Conservation (phyloP, 345 rosid genomes). For the Salix dunnii region DNA sequence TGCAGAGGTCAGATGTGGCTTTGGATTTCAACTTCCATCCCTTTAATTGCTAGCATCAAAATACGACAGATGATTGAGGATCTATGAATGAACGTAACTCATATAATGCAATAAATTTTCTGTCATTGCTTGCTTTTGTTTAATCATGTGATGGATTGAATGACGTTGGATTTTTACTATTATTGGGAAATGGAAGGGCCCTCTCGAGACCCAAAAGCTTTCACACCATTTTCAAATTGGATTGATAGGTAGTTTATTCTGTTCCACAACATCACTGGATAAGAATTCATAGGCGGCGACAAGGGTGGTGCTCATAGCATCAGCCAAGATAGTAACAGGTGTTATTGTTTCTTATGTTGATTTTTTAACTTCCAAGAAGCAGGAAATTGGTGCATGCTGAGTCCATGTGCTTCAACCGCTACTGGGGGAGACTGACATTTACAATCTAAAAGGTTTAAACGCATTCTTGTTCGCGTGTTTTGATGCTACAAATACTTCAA, state of each 20-base stretch:
- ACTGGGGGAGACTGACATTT: no score
- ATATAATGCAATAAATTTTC: slow-evolving; percentile 31
- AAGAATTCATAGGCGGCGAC: not conserved
- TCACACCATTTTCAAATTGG: not conserved
- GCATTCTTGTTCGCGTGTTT: not conserved
- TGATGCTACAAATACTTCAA: not conserved
- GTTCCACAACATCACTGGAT: not conserved
- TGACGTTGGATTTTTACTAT: slow-evolving; percentile 11
- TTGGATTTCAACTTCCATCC: slow-evolving; percentile 7
- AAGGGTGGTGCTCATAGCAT: not conserved
- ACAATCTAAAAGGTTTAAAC: no score
- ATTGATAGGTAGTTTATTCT: not conserved
- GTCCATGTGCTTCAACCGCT: no score
- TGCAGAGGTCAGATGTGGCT: slow-evolving; percentile 15
- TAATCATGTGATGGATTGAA: not conserved
- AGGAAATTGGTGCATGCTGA: no score
- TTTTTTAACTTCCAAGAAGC: no score
- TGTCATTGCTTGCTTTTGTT: slow-evolving; percentile 16
- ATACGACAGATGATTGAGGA: slow-evolving; percentile 7
- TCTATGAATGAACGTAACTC: slow-evolving; percentile 14
- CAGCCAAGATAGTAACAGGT: not conserved
- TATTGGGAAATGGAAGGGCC: not conserved
- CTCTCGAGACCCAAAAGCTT: slow-evolving; percentile 9
- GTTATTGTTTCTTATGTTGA: not conserved
- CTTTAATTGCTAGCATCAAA: slow-evolving; percentile 17